These are phyloP conservation scores for Pyrenophora teres DNA, from an alignment of 2,329 filamentous ascomycete species.

Conservation along the genomic window DNA sequence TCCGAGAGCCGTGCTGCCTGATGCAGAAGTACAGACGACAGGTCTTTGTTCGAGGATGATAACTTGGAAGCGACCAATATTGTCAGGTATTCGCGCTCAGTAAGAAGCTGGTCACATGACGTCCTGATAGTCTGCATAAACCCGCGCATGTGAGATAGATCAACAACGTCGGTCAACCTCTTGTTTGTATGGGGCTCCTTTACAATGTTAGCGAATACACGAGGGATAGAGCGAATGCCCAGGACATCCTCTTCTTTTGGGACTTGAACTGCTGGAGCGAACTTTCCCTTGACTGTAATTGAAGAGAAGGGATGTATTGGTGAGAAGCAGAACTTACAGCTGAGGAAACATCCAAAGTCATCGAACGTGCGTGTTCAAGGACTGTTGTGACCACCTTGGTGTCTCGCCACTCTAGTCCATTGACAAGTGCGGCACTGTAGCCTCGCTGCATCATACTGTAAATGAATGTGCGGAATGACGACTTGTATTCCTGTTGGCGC, in stretches of 20 bases:
- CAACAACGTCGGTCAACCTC: slow-evolving; percentile 17
- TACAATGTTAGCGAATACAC: neutral
- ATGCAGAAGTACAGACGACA: slow-evolving; percentile 50
- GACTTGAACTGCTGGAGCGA: no score
- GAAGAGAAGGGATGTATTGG: neutral
- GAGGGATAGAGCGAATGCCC: no score
- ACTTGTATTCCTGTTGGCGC: slow-evolving; percentile 31
- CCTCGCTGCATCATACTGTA: slow-evolving; percentile 60
- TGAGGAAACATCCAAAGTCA: slow-evolving; percentile 23
- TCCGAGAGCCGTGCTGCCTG: slow-evolving; percentile 51
- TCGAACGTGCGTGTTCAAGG: slow-evolving; percentile 24
- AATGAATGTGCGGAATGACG: slow-evolving; percentile 56
- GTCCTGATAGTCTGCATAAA: slow-evolving; percentile 24
- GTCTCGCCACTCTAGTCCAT: slow-evolving; percentile 66
- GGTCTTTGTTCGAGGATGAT: slow-evolving; percentile 34
- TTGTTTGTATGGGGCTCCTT: slow-evolving; percentile 9
- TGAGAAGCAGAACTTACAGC: slow-evolving; percentile 18
- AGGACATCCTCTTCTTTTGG: no score
- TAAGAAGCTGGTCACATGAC: slow-evolving; percentile 27
- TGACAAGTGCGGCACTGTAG: slow-evolving; percentile 67
- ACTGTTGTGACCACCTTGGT: slow-evolving; percentile 59
- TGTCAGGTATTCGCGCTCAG: slow-evolving; percentile 44
- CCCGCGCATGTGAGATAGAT: slow-evolving; percentile 24
- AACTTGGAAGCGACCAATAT: slow-evolving; percentile 42
- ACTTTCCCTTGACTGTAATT: no score